A percentile compares a stretch with the other conserved stretches of the same genome.
Evolutionary conservation across 108 stramenopile species (phyloP).

Genomic region (Asterionellopsis glacialis): DNA sequence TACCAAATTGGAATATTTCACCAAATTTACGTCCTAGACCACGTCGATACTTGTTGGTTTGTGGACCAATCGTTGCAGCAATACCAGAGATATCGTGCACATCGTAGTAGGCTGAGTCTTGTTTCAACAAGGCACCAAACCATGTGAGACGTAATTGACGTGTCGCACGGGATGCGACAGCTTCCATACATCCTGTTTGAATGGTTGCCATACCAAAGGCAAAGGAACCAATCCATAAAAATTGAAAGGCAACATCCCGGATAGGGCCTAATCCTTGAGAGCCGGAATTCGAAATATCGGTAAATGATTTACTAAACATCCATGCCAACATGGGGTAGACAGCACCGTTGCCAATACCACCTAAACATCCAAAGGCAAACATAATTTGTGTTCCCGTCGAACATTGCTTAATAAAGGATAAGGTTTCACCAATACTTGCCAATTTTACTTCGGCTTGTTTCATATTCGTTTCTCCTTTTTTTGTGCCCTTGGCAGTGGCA

Average conservation of each 20-base stretch:
- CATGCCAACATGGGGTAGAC: conserved; percentile 61
- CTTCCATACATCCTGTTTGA: conserved; percentile 38
- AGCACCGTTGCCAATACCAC: conserved; percentile 35
- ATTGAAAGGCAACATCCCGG: conserved; percentile 39
- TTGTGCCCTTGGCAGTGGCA: no score
- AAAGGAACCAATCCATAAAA: conserved; percentile 48
- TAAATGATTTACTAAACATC: conserved; percentile 48
- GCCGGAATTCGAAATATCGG: conserved; percentile 24
- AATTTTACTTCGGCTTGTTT: neutral
- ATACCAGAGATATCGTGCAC: conserved; percentile 14
- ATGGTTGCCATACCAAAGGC: conserved; percentile 44
- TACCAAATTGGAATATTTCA: conserved; percentile 8
- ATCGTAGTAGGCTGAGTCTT: conserved; percentile 66
- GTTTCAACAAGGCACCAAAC: conserved; percentile 57
- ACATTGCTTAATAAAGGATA: conserved; percentile 25
- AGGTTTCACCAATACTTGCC: conserved; percentile 27
- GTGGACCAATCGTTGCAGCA: neutral
- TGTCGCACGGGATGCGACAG: conserved; percentile 29
- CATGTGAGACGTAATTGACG: conserved; percentile 41
- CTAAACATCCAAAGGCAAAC: conserved; percentile 29
- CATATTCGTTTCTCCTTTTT: neutral
- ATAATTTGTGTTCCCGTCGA: conserved; percentile 18
- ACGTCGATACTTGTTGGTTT: conserved; percentile 2
- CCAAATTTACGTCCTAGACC: conserved; percentile 15
- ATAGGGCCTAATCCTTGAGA: conserved; percentile 32